A percentile compares a stretch with the other conserved stretches of the same genome.
These are phyloP conservation scores for Rhazya stricta DNA, from an alignment of 257 asterid genomes.

Conservation along the genomic window DNA sequence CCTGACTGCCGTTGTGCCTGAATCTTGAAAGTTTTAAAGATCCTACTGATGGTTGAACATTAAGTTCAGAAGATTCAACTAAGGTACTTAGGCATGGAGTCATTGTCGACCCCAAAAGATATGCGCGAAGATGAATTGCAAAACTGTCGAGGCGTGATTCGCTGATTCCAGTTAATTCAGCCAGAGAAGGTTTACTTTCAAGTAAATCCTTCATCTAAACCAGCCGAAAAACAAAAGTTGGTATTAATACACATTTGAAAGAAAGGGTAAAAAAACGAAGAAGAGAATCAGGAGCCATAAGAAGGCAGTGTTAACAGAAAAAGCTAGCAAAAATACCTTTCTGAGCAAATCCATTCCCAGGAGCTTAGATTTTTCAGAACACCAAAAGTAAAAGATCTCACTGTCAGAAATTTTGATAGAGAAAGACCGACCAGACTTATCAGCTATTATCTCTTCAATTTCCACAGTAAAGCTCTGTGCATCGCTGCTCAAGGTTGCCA, in stretches of 20 bases:
- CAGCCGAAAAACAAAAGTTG: conserved; percentile 13
- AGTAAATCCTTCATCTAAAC: conserved; percentile 81
- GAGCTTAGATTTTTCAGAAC: conserved; percentile 71
- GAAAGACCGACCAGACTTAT: conserved; percentile 84
- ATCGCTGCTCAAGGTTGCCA: conserved; percentile 46
- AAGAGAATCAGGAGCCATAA: neutral
- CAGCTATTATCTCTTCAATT: conserved; percentile 59
- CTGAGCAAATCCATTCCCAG: conserved; percentile 64
- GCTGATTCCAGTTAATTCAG: conserved; percentile 77
- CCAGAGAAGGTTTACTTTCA: conserved; percentile 60
- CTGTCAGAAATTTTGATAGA: conserved; percentile 38
- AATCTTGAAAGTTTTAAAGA: conserved; percentile 41
- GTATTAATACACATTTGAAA: neutral
- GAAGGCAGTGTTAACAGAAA: neutral
- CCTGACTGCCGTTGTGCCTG: conserved; percentile 41
- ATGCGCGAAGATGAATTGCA: conserved; percentile 63
- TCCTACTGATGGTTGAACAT: conserved; percentile 14
- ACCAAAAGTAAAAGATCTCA: conserved; percentile 59
- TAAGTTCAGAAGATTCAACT: conserved; percentile 34
- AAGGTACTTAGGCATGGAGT: conserved; percentile 31
- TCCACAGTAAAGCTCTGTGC: conserved; percentile 37
- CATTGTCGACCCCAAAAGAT: conserved; percentile 61
- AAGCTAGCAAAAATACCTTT: conserved; percentile 44
- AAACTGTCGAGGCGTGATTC: conserved; percentile 77
- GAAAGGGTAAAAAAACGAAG: neutral